Percentiles rank a stretch among this genome's conserved stretches.
phyloP scores from a whole-genome alignment of 768 basidiomycete species.

The Boletus pseudo-olivaceus region DNA sequence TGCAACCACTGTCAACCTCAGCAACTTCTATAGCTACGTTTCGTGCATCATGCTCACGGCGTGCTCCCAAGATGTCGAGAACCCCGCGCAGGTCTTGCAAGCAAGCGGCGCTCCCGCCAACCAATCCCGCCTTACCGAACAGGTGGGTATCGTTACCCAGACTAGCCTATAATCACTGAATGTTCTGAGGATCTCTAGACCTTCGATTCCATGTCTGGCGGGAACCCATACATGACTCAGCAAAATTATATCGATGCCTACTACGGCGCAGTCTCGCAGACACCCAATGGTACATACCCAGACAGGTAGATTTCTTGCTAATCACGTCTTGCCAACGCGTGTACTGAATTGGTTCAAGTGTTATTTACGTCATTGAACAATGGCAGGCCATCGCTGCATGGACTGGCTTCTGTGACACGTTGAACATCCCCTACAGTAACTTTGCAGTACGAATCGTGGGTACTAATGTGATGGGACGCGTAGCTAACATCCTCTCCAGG shows the following conservation, averaged over 20 bases:
- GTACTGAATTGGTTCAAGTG: slow-evolving; percentile 5
- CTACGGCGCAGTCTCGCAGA: slow-evolving; percentile 17
- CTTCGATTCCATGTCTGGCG: slow-evolving; percentile 18
- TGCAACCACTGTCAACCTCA: slow-evolving; percentile 11
- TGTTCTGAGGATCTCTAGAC: slow-evolving; percentile 2
- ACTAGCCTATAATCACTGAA: not conserved
- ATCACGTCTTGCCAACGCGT: not conserved
- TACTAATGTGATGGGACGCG: not conserved
- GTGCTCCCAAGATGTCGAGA: not conserved
- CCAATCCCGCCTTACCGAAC: slow-evolving; percentile 16
- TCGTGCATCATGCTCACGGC: slow-evolving; percentile 21
- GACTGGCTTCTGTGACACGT: slow-evolving; percentile 20
- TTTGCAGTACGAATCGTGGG: slow-evolving; percentile 9
- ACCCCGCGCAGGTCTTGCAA: slow-evolving; percentile 8
- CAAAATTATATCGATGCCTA: slow-evolving; percentile 24
- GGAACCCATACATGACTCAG: slow-evolving; percentile 19
- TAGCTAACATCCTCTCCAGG: slow-evolving; percentile 7
- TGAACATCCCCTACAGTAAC: slow-evolving; percentile 21
- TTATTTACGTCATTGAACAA: slow-evolving; percentile 1
- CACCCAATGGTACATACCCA: slow-evolving; percentile 19
- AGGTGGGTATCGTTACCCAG: not conserved
- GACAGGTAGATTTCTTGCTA: slow-evolving; percentile 2
- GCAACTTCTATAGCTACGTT: slow-evolving; percentile 18
- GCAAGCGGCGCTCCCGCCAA: slow-evolving; percentile 9
- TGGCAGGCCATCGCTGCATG: slow-evolving; percentile 23